Evolutionary conservation across 2,329 filamentous ascomycete species (phyloP).

Genomic region (Trichophyton simii): DNA sequence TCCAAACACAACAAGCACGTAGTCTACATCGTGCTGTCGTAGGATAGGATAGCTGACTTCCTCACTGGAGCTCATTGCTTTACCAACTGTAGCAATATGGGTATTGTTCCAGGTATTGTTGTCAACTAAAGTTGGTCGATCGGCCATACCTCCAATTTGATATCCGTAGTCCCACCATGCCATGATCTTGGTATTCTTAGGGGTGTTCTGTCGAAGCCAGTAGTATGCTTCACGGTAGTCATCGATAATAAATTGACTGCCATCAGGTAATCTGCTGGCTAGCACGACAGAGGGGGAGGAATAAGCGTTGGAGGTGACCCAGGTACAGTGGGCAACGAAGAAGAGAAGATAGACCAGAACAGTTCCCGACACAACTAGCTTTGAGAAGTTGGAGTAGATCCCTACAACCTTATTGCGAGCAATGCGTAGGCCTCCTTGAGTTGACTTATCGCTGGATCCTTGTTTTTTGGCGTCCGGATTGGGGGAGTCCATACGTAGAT

Average conservation of each 20-base stretch:
- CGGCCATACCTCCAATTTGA: constrained; percentile 98
- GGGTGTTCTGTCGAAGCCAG: constrained; percentile 96
- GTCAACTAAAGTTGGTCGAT: constrained; percentile 90
- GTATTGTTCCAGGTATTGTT: constrained; percentile 99
- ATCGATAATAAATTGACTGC: constrained; percentile 95
- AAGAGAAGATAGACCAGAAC: constrained; percentile 72
- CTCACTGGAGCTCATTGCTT: constrained; percentile 94
- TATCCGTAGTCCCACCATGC: constrained; percentile 99
- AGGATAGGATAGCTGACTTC: constrained; percentile 98
- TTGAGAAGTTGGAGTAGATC: constrained; percentile 70
- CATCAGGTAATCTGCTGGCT: constrained; percentile 82
- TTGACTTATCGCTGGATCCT: constrained; percentile 25
- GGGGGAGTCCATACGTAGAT: constrained; percentile 56
- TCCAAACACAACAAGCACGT: constrained; percentile 94
- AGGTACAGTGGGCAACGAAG: constrained; percentile 95
- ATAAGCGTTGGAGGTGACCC: constrained; percentile 98
- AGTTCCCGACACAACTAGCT: constrained; percentile 59
- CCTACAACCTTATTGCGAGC: constrained; percentile 64
- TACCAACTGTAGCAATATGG: constrained; percentile 96
- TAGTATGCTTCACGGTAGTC: constrained; percentile 99
- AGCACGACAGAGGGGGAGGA: constrained; percentile 95
- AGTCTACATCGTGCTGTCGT: constrained; percentile 96
- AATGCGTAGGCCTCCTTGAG: constrained; percentile 46
- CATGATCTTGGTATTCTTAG: constrained; percentile 94
- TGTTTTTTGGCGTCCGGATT: constrained; percentile 37